These are phyloP conservation scores for Sarocladium oryzae DNA, from an alignment of 2,329 filamentous ascomycete genomes.

Conservation along the genomic window DNA sequence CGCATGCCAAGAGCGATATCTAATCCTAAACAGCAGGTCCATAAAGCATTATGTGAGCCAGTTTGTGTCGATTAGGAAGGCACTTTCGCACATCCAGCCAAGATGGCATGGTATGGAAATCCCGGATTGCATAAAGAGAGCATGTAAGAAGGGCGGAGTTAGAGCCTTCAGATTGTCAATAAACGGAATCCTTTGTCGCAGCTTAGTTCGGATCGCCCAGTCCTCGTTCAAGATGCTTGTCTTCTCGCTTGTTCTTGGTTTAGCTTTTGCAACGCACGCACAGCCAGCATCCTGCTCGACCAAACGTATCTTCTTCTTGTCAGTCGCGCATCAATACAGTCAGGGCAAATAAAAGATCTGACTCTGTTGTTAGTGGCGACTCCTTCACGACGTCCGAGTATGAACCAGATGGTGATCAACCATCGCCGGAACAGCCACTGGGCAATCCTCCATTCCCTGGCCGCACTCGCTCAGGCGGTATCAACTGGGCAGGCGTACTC, in stretches of 20 bases:
- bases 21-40: neutral
- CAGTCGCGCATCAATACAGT: neutral
- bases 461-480: conserved; percentile 38
- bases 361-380: neutral
- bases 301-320: conserved; percentile 1
- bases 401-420: neutral
- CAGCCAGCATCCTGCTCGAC: neutral
- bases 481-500: conserved; percentile 43
- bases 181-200: too few species aligned
- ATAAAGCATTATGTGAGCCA: neutral
- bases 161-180: too few species aligned
- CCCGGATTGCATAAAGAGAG: too few species aligned
- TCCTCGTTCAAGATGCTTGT: neutral
- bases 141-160: too few species aligned
- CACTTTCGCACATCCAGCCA: neutral
- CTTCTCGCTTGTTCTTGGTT: neutral
- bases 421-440: conserved; percentile 40
- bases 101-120: too few species aligned
- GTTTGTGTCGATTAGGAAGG: neutral
- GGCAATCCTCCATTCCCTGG: conserved; percentile 52
- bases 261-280: neutral
- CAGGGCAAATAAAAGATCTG: neutral
- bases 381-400: neutral
- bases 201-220: too few species aligned
- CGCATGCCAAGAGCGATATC: neutral